Percentiles rank a stretch among this genome's conserved stretches.
These are phyloP conservation scores for Digitaria exilis DNA, from an alignment of 202 grass and related monocot genomes.

Conservation along the genomic window DNA sequence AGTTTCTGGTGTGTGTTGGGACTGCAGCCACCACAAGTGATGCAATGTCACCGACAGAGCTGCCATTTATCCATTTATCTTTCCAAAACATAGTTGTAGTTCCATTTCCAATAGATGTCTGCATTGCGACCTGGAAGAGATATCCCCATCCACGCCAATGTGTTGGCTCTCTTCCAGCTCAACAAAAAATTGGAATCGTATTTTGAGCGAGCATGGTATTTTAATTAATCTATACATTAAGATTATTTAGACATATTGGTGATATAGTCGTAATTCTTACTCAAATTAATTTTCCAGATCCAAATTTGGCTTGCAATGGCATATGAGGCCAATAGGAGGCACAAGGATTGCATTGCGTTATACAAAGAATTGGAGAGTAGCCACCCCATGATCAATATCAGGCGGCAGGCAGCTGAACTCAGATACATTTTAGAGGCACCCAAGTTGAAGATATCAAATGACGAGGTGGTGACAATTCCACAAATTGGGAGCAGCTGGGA, in stretches of 20 bases:
- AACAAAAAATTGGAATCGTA: not conserved
- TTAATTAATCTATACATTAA: slow-evolving; percentile 2
- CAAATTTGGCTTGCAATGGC: slow-evolving; percentile 99
- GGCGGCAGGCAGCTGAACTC: slow-evolving; percentile 90
- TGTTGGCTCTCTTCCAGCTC: too few relatives aligned
- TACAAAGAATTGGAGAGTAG: slow-evolving; percentile 86
- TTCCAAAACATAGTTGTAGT: too few relatives aligned
- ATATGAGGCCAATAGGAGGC: slow-evolving; percentile 91
- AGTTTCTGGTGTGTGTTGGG: too few relatives aligned
- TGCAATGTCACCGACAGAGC: too few relatives aligned
- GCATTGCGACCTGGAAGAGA: too few relatives aligned
- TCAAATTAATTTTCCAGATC: slow-evolving; percentile 55
- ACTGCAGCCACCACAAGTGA: too few relatives aligned
- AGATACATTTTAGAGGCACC: slow-evolving; percentile 94
- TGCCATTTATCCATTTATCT: too few relatives aligned
- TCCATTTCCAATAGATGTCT: too few relatives aligned
- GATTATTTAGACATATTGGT: not conserved
- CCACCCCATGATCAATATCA: slow-evolving; percentile 87
- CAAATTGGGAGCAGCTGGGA: slow-evolving; percentile 96
- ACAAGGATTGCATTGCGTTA: slow-evolving; percentile 92
- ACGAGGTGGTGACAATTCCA: slow-evolving; percentile 96
- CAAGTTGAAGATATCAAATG: slow-evolving; percentile 95
- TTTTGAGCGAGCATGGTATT: not conserved
- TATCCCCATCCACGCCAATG: too few relatives aligned
- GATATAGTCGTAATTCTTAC: not conserved